Percentiles rank a stretch among this genome's conserved stretches.
Conservation (phyloP, 2,329 filamentous ascomycete genomes). For the Phaeosphaeriaceae sp. region DNA sequence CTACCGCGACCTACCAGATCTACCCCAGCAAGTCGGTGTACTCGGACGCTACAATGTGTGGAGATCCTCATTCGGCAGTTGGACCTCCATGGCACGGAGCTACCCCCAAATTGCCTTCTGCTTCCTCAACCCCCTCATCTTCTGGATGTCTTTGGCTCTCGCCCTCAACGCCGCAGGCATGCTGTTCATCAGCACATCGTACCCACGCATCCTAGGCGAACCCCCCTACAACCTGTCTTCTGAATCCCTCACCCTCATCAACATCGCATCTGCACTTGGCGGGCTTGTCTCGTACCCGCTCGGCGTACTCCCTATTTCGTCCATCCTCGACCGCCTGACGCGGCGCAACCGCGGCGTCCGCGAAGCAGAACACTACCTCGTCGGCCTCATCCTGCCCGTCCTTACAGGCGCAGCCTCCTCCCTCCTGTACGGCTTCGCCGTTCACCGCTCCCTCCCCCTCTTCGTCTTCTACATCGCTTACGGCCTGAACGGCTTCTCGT, state of each 20-base stretch:
- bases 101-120: constrained; percentile 40
- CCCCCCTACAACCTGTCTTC: constrained; percentile 32
- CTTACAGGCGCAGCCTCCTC: constrained; percentile 30
- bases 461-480: constrained; percentile 32
- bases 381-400: constrained; percentile 36
- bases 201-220: constrained; percentile 21
- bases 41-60: constrained; percentile 17
- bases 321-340: constrained; percentile 25
- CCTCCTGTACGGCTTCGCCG: constrained; percentile 33
- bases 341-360: constrained; percentile 35
- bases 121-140: constrained; percentile 36
- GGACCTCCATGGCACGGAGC: constrained; percentile 31
- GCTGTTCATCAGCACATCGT: constrained; percentile 40
- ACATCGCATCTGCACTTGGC: constrained; percentile 26
- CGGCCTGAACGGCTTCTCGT: constrained; percentile 38
- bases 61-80: constrained; percentile 33
- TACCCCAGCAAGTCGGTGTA: constrained; percentile 14
- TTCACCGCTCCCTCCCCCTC: constrained; percentile 20
- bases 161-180: constrained; percentile 36
- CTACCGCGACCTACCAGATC: constrained; percentile 32
- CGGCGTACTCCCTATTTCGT: constrained; percentile 11
- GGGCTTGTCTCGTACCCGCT: constrained; percentile 25
- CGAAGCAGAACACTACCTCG: constrained; percentile 42
- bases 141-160: constrained; percentile 38
- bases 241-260: constrained; percentile 22